These are phyloP conservation scores for Thalia dealbata DNA, from an alignment of 176 grass and related monocot genomes.

Conservation along the genomic window DNA sequence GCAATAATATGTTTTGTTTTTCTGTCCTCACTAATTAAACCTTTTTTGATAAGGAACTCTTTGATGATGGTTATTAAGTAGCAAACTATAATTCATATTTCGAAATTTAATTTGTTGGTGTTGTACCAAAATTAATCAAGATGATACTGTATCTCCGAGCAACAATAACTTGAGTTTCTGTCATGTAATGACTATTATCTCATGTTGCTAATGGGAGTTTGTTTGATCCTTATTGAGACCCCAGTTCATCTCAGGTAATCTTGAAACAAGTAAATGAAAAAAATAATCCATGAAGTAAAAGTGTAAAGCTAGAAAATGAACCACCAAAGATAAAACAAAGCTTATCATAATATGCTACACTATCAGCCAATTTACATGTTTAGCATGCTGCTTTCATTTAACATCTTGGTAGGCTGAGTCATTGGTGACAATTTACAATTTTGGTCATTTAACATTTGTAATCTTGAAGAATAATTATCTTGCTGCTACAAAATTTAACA, in stretches of 20 bases:
- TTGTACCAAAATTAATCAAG: neutral
- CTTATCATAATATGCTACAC: too few relatives aligned
- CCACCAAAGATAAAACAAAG: too few relatives aligned
- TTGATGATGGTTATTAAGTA: neutral
- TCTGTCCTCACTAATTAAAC: neutral
- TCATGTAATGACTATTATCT: neutral
- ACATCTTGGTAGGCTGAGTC: neutral
- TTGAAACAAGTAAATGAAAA: neutral
- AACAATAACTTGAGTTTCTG: neutral
- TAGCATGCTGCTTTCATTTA: neutral
- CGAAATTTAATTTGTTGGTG: neutral
- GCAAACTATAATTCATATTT: neutral
- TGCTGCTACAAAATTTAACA: slow-evolving; percentile 19
- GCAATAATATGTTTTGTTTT: neutral
- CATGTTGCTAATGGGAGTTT: too few relatives aligned
- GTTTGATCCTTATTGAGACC: too few relatives aligned
- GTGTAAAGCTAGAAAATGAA: neutral
- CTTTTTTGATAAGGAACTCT: neutral
- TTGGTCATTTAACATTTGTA: neutral
- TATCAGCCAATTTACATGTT: neutral
- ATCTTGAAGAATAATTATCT: neutral
- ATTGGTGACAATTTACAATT: neutral
- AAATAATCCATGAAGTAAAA: neutral
- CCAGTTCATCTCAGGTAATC: neutral
- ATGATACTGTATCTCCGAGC: neutral